Evolutionary conservation across 108 stramenopile genomes (phyloP), one percentile per base, ranked within the genome.

Genomic region (Nitzschia putrida): DNA sequence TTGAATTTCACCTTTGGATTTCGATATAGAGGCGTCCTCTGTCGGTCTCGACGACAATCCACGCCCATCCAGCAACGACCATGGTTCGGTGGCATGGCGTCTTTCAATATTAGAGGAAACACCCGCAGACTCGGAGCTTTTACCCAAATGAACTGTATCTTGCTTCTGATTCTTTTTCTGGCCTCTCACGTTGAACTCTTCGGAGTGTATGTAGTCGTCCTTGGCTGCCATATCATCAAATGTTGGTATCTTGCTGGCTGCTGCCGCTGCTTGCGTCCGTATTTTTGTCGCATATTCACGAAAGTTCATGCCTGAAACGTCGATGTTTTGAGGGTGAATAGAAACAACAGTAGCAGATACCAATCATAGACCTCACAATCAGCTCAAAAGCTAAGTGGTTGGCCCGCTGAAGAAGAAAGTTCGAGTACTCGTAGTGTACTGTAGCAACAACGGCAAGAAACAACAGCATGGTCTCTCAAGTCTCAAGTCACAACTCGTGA

Each of bases 181-280:
- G 8, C 66, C 52, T 52, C 51, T 26, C 12, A 81, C 74, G 29
- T 81, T 78, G 23, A 83, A 70, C 10, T 72, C 74, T 22, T 74
- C 69, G 23, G 50, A 64, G 57, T 83, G 83, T 69, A 83, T 75
- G 64, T 83, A 83, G 11, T 79, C 78, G 37, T 83, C 83, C 25
- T 83, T 68, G 42, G 74, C 69, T 3, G 83, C 83, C 83, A 83
- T 83, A 24, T 79, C 68, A 56, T 83, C 83, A 42, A 83, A 76
- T 7, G 60, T 53, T 1, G 69, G 69, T 10, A 70, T 22, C 18
- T 51, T 58, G 11, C 58, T 61, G n/a, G 64, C 73, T 2, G 58
- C 73, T 20, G 66, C 73, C 44, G 18, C 60, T 20, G 63, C 74
- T 61, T 76, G 67, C 20, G 58, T 29, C 43, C 68, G 59, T 1